These are phyloP conservation scores for Uncinocarpus reesii DNA, from an alignment of 2,329 filamentous ascomycete species.

Conservation along the genomic window DNA sequence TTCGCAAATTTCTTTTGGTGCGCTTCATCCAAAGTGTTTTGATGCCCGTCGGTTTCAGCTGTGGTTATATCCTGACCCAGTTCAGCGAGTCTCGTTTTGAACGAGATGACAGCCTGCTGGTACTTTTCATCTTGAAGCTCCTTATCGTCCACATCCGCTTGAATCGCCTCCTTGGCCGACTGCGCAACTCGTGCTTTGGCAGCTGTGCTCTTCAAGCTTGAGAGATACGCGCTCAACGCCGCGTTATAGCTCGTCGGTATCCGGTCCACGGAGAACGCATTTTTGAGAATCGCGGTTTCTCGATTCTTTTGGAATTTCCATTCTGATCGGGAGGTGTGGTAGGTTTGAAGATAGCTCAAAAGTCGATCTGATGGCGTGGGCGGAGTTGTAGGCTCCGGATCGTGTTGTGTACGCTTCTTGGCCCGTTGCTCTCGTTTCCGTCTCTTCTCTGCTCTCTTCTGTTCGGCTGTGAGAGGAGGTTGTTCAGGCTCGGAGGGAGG, in stretches of 20 bases:
- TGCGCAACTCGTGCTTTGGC: slow-evolving; percentile 56
- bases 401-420: slow-evolving; percentile 1
- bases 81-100: slow-evolving; percentile 27
- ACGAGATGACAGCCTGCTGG: slow-evolving; percentile 45
- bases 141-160: slow-evolving; percentile 25
- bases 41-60: slow-evolving; percentile 20
- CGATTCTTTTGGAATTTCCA: slow-evolving; percentile 98
- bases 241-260: slow-evolving; percentile 61
- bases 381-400: background rate
- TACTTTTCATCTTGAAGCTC: slow-evolving; percentile 22
- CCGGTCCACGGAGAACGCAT: slow-evolving; percentile 61
- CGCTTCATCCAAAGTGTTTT: slow-evolving; percentile 15
- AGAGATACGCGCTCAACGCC: slow-evolving; percentile 65
- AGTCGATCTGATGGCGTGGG: slow-evolving; percentile 39
- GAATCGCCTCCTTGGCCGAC: slow-evolving; percentile 52
- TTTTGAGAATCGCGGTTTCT: slow-evolving; percentile 74
- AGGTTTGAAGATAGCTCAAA: slow-evolving; percentile 66
- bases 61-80: slow-evolving; percentile 22
- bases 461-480: slow-evolving; percentile 17
- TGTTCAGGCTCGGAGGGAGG: slow-evolving; percentile 15
- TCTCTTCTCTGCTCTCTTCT: slow-evolving; percentile 18
- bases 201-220: slow-evolving; percentile 64
- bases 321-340: slow-evolving; percentile 55
- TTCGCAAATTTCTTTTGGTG: slow-evolving; percentile 25
- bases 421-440: slow-evolving; percentile 13